Conservation (phyloP, 164 flowering plant species). For the Magnolia sinica region DNA sequence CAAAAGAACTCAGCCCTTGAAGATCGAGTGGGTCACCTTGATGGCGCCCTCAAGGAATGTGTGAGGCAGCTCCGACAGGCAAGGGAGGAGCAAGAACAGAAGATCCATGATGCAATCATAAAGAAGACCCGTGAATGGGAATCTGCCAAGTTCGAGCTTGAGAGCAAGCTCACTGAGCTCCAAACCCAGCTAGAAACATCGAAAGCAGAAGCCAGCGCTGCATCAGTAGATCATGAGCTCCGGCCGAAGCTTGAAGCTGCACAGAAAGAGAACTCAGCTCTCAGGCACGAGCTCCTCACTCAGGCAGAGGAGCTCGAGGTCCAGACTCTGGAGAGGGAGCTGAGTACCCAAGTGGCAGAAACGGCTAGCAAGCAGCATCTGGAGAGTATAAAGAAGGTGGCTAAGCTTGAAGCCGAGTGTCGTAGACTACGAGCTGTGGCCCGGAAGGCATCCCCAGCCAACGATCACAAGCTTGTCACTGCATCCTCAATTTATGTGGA, state of each 20-base stretch:
- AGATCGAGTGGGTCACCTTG: slow-evolving; percentile 60
- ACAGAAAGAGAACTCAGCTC: slow-evolving; percentile 60
- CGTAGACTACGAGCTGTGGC: slow-evolving; percentile 54
- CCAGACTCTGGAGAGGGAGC: slow-evolving; percentile 77
- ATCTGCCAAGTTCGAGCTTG: slow-evolving; percentile 51
- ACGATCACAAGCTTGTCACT: slow-evolving; percentile 41
- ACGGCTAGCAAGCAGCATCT: slow-evolving; percentile 81
- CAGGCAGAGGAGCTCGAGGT: slow-evolving; percentile 61
- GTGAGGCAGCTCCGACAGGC: slow-evolving; percentile 53
- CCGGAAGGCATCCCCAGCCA: slow-evolving; percentile 34
- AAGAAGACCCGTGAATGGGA: slow-evolving; percentile 59
- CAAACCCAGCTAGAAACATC: slow-evolving; percentile 40
- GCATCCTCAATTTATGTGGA: slow-evolving; percentile 52
- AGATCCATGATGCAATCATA: slow-evolving; percentile 38
- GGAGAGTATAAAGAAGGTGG: slow-evolving; percentile 77
- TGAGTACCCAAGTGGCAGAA: slow-evolving; percentile 91
- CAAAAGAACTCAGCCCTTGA: slow-evolving; percentile 58
- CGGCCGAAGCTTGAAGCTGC: slow-evolving; percentile 38
- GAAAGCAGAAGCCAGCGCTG: slow-evolving; percentile 29
- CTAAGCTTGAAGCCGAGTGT: slow-evolving; percentile 87
- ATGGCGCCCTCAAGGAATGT: slow-evolving; percentile 65
- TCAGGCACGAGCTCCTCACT: slow-evolving; percentile 52
- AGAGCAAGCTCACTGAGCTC: slow-evolving; percentile 55
- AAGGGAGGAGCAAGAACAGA: slow-evolving; percentile 55
- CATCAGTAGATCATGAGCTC: slow-evolving; percentile 28